Evolutionary conservation across 768 basidiomycete species (phyloP), one percentile per base, ranked within the genome.

Genomic region (Porpolomopsis calyptriformis): DNA sequence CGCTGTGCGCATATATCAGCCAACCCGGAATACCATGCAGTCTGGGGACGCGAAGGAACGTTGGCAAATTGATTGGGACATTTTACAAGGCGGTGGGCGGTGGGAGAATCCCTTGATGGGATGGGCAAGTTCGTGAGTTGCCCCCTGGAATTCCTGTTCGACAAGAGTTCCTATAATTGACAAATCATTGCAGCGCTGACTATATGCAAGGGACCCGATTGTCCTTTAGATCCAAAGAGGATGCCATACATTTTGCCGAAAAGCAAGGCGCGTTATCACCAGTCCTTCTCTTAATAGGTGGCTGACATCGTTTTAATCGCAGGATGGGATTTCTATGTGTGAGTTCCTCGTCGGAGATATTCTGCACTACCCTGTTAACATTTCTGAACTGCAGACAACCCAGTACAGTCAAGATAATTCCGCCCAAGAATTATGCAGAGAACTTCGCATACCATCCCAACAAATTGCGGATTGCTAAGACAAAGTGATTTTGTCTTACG

Each of bases 101-200:
- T 99, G 94, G 94, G 92, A 97, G 73, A 99, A 98, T 59, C 89
- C 90, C 3, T 62, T 99, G 53, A 99, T 98, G 89, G 94, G 94
- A 36, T 99, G 77, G 72, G 93, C 92, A 0, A 87, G 83, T 69
- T 91, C 90, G 86, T 93, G 60, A 65, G 86, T 74, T 10, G n/a
- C 47, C 14, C 10, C 18, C 2, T 43, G 24, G n/a, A 6, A 18
- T 19, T 25, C 5, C 11, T 37, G 14, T 24, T 4, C 19, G 11
- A 42, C 10, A 20, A n/a, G 14, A 22, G 10, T 18, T 11, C 43
- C 33, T 44, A 40, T 40, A 41, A 35, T 26, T 36, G 37, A n/a
- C n/a, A n/a, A n/a, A 49, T 26, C 19, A 25, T 35, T 16, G 14
- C 50, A 90, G 89, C 52, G 92, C 90, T 47, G 92, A 97, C 64